A percentile compares a stretch with the other conserved stretches of the same genome.
phyloP scores from a whole-genome alignment of 495 filamentous ascomycete genomes.

The Podospora tetraspora region DNA sequence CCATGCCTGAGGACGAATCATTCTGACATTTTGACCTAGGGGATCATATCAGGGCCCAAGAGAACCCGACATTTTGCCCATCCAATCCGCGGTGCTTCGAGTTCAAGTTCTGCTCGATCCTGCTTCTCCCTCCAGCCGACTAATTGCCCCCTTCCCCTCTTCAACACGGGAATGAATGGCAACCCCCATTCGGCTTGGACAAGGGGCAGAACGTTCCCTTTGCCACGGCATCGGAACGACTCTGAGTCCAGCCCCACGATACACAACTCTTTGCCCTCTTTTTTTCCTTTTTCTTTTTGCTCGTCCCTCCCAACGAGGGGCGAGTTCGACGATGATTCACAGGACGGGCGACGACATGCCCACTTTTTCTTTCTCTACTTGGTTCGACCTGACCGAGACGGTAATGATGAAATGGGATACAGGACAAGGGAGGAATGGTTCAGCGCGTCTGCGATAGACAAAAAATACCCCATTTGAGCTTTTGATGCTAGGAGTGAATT shows the following conservation, averaged over 20 bases:
- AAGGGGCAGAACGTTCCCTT: neutral
- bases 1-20: neutral
- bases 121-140: constrained; percentile 46
- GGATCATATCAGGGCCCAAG: constrained; percentile 33
- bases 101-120: constrained; percentile 56
- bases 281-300: neutral
- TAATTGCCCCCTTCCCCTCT: neutral
- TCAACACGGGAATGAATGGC: neutral
- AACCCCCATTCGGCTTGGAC: neutral
- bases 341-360: neutral
- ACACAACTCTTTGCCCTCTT: neutral
- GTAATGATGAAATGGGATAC: neutral
- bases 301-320: neutral
- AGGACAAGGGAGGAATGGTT: neutral
- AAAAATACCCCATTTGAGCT: neutral
- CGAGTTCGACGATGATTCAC: neutral
- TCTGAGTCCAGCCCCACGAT: neutral
- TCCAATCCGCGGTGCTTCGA: constrained; percentile 63
- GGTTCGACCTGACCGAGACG: neutral
- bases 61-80: constrained; percentile 53
- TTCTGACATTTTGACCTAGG: constrained; percentile 22
- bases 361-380: neutral
- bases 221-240: neutral
- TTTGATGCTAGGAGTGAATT: neutral
- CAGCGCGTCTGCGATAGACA: neutral